These are phyloP conservation scores for Dactylellina parvicollis DNA, from an alignment of 2,329 filamentous ascomycete genomes.

Conservation along the genomic window DNA sequence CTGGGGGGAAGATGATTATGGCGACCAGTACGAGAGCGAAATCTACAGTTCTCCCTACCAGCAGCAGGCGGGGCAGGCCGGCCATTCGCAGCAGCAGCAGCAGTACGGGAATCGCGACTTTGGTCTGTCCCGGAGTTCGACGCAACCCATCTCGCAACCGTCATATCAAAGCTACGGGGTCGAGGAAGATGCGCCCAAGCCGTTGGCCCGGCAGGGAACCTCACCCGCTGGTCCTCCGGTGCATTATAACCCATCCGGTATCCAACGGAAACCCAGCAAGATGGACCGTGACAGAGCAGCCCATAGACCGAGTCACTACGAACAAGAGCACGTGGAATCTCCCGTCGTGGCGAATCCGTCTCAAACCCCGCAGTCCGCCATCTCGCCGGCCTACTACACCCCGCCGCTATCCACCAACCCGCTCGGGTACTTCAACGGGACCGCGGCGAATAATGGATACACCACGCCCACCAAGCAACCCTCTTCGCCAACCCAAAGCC, in stretches of 20 bases:
- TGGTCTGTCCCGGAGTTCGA: conserved; percentile 27
- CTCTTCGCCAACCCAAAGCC: conserved; percentile 19
- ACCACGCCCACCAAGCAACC: conserved; percentile 20
- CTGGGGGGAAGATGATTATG: conserved; percentile 45
- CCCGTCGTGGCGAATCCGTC: neutral
- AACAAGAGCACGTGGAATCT: conserved; percentile 20
- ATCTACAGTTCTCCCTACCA: conserved; percentile 35
- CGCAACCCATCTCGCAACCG: conserved; percentile 29
- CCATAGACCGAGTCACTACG: conserved; percentile 9
- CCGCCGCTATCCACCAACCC: neutral
- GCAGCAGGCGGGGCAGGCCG: conserved; percentile 1
- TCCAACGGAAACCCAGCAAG: conserved; percentile 53
- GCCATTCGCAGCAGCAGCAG: conserved; percentile 9
- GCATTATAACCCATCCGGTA: conserved; percentile 18
- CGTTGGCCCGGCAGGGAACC: conserved; percentile 33
- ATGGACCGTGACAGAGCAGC: conserved; percentile 36
- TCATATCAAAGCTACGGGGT: conserved; percentile 20
- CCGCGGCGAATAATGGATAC: conserved; percentile 4
- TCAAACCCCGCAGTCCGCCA: neutral
- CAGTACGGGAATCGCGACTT: conserved; percentile 1
- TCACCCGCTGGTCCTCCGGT: conserved; percentile 16
- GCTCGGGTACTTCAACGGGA: neutral
- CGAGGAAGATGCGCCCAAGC: conserved; percentile 17
- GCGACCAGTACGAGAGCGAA: conserved; percentile 33
- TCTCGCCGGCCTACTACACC: neutral